Evolutionary conservation across 1,139 yeast genomes (phyloP).

Genomic region (Saccharomyces hybrid): DNA sequence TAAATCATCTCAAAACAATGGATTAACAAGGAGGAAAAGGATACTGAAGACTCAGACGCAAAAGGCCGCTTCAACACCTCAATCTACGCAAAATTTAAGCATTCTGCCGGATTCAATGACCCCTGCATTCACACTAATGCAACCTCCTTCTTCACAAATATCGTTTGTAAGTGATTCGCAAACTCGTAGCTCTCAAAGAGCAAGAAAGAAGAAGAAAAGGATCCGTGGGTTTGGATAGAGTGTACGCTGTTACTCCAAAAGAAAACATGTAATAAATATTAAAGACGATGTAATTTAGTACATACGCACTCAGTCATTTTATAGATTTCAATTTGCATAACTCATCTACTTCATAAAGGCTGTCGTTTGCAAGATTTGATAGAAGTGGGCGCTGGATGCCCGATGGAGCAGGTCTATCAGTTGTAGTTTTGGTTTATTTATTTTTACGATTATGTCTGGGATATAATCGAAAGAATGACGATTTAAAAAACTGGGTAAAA

Average conservation of each 20-base stretch:
- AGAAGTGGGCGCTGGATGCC: too few species aligned
- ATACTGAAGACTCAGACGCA: background rate
- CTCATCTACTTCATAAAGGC: background rate
- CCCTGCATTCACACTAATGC: constrained; percentile 4
- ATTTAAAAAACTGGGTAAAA: too few species aligned
- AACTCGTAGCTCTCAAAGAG: background rate
- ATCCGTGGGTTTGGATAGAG: constrained; percentile 6
- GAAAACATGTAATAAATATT: background rate
- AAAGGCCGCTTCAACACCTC: background rate
- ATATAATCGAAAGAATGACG: too few species aligned
- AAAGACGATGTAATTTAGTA: background rate
- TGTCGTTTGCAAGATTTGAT: too few species aligned
- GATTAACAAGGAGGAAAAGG: background rate
- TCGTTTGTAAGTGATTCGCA: background rate
- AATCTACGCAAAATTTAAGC: background rate
- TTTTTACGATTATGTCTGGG: too few species aligned
- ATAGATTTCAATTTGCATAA: background rate
- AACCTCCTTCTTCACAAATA: constrained; percentile 2
- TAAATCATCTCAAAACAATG: constrained; percentile 2
- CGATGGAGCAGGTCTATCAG: too few species aligned
- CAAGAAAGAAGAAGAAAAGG: constrained; percentile 4
- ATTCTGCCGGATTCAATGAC: constrained; percentile 4
- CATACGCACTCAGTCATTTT: background rate
- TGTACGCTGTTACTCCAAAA: background rate
- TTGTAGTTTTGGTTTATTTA: too few species aligned